Conservation (phyloP, 2,329 filamentous ascomycete genomes). For the Parastagonospora nodorum region DNA sequence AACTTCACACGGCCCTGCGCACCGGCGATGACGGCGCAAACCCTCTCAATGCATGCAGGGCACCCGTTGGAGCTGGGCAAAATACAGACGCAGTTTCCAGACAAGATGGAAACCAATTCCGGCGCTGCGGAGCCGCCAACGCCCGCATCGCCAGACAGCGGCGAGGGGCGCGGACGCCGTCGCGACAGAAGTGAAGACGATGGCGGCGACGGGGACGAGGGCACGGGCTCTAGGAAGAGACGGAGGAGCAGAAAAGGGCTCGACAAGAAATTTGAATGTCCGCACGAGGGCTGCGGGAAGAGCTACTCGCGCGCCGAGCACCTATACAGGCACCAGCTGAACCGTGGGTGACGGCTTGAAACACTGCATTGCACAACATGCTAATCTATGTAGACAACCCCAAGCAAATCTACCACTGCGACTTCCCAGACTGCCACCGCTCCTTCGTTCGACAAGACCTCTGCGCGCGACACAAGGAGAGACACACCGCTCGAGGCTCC, state of each 20-base stretch:
- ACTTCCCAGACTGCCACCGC: slow-evolving; percentile 86
- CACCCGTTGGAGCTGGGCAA: slow-evolving; percentile 44
- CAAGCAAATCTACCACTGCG: slow-evolving; percentile 93
- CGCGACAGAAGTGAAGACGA: slow-evolving; percentile 42
- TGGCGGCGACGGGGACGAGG: slow-evolving; percentile 37
- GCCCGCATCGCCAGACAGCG: slow-evolving; percentile 41
- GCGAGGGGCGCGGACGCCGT: slow-evolving; percentile 44
- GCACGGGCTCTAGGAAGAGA: slow-evolving; percentile 56
- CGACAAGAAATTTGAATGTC: slow-evolving; percentile 75
- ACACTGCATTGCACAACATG: background rate
- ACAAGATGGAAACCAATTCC: slow-evolving; percentile 40
- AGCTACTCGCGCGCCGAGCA: slow-evolving; percentile 97
- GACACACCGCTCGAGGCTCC: slow-evolving; percentile 67
- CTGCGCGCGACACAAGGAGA: slow-evolving; percentile 68
- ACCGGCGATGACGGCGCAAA: slow-evolving; percentile 46
- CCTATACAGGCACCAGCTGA: slow-evolving; percentile 93
- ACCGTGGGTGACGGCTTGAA: slow-evolving; percentile 65
- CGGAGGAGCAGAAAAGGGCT: slow-evolving; percentile 76
- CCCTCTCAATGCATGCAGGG: slow-evolving; percentile 45
- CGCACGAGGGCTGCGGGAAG: slow-evolving; percentile 86
- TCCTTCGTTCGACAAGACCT: slow-evolving; percentile 93
- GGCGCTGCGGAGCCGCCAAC: slow-evolving; percentile 36
- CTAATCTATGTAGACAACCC: slow-evolving; percentile 68
- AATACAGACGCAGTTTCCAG: slow-evolving; percentile 38
- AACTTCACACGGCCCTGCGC: slow-evolving; percentile 8